Conservation (phyloP, 2,329 filamentous ascomycete genomes). For the Rhexocercosporidium sp. region DNA sequence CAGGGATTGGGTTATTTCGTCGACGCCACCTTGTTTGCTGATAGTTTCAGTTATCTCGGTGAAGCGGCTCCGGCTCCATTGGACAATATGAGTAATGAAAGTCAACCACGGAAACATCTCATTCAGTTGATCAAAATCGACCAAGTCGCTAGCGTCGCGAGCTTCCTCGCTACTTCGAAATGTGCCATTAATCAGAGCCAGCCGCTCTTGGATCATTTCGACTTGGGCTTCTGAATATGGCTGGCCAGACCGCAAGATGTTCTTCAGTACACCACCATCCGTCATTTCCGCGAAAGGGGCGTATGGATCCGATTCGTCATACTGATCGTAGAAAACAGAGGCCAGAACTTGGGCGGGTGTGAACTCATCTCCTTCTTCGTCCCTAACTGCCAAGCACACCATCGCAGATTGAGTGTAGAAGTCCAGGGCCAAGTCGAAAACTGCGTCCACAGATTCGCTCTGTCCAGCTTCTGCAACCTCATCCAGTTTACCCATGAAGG, state of each 20-base stretch:
- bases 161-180: constrained; percentile 44
- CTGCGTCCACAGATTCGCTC: constrained; percentile 48
- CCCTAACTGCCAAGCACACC: constrained; percentile 46
- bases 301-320: constrained; percentile 32
- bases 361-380: constrained; percentile 40
- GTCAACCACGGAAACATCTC: constrained; percentile 54
- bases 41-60: constrained; percentile 52
- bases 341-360: constrained; percentile 47
- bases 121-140: constrained; percentile 51
- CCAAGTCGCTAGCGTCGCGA: constrained; percentile 30
- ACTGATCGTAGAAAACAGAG: constrained; percentile 47
- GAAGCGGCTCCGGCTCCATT: constrained; percentile 52
- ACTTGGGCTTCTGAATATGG: constrained; percentile 38
- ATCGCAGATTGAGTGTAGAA: constrained; percentile 61
- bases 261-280: constrained; percentile 43
- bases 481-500: constrained; percentile 44
- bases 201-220: constrained; percentile 44
- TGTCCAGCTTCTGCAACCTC: constrained; percentile 39
- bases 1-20: constrained; percentile 42
- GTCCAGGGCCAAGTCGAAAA: constrained; percentile 55
- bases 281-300: constrained; percentile 43
- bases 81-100: constrained; percentile 50
- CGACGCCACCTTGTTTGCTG: constrained; percentile 48
- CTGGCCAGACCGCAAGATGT: constrained; percentile 35
- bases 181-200: constrained; percentile 44